Percentiles rank a stretch among this genome's conserved stretches.
phyloP scores from a whole-genome alignment of 768 basidiomycete genomes.

The Tricholoma hemisulphureum region DNA sequence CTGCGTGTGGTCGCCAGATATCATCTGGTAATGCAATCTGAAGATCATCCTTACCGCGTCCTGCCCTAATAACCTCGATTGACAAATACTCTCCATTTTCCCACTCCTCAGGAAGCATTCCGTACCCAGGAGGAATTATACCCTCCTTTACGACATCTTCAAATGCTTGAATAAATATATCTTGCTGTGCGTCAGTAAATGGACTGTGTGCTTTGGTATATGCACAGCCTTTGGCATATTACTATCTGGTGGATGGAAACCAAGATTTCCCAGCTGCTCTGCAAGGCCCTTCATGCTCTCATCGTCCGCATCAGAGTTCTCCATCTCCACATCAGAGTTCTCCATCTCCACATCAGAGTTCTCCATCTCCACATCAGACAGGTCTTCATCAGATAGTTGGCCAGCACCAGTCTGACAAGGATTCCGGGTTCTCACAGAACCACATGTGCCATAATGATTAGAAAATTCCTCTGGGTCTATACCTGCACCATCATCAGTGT shows the following conservation, averaged over 20 bases:
- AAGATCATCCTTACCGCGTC: slow-evolving; percentile 8
- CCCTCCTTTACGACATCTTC: not conserved
- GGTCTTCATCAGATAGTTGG: too few species aligned
- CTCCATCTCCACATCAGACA: too few species aligned
- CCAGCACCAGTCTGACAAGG: too few species aligned
- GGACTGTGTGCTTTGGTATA: slow-evolving; percentile 20
- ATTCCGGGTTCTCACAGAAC: too few species aligned
- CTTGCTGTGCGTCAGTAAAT: not conserved
- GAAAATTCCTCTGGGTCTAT: too few species aligned
- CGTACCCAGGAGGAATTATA: slow-evolving; percentile 11
- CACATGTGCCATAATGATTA: too few species aligned
- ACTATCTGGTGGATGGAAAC: not conserved
- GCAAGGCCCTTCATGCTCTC: not conserved
- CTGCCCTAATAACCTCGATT: slow-evolving; percentile 10
- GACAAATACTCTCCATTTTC: slow-evolving; percentile 7
- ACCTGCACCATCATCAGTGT: too few species aligned
- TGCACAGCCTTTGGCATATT: slow-evolving; percentile 24
- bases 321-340: too few species aligned
- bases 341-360: too few species aligned
- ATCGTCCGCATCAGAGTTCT: too few species aligned
- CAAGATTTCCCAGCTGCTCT: not conserved
- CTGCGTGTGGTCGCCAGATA: not conserved
- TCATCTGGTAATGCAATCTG: not conserved
- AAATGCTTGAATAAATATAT: slow-evolving; percentile 4
- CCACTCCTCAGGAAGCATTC: slow-evolving; percentile 18